Percentiles rank a stretch among this genome's conserved stretches.
Conservation (phyloP, 225 moss, liverwort and hornwort species). For the Thuidium tamariscinum region DNA sequence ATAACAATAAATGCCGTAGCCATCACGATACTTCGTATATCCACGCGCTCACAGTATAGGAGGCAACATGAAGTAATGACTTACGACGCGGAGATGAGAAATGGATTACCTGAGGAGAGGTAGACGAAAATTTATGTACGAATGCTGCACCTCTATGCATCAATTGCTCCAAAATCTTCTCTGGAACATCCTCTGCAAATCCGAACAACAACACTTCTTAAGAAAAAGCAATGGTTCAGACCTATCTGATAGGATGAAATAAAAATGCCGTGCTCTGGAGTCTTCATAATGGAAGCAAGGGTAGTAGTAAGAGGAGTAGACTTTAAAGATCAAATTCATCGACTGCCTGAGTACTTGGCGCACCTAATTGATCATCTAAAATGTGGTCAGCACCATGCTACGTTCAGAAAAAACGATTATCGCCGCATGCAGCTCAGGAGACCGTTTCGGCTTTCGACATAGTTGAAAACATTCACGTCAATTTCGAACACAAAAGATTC, state of each 20-base stretch:
- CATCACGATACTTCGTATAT: not conserved
- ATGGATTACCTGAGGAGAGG: not conserved
- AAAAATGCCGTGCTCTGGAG: not conserved
- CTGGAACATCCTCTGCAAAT: not conserved
- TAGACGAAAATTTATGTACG: not conserved
- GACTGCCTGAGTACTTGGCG: not conserved
- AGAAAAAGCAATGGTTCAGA: not conserved
- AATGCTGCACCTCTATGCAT: not conserved
- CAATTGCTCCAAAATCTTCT: conserved; percentile 4
- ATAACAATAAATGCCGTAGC: not conserved
- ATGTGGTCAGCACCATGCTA: not conserved
- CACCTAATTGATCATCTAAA: not conserved
- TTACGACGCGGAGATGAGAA: not conserved
- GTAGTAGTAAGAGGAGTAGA: not conserved
- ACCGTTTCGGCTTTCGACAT: not conserved
- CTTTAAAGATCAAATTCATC: not conserved
- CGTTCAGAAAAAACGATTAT: not conserved
- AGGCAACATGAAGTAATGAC: not conserved
- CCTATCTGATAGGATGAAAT: not conserved
- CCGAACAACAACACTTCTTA: not conserved
- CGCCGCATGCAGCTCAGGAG: not conserved
- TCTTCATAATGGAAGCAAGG: not conserved
- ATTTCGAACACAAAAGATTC: not conserved
- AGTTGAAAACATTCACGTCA: not conserved
- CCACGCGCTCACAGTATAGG: not conserved